Evolutionary conservation across 2,329 filamentous ascomycete species (phyloP).

Genomic region (Salinomyces thailandicus): DNA sequence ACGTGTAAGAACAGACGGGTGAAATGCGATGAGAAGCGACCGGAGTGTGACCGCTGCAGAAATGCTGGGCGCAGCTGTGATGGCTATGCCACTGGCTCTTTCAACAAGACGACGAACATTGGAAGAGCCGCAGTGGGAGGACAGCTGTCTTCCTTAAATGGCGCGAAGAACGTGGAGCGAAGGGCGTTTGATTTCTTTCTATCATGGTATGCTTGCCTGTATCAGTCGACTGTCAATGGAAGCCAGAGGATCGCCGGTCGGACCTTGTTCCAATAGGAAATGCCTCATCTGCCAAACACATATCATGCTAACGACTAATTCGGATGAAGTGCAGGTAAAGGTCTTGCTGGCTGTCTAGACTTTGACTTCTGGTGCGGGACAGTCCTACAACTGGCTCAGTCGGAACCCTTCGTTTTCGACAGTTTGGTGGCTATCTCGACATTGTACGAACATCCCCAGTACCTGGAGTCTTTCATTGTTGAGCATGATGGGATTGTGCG

Average conservation of each 20-base stretch:
- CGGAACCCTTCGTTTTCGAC: slow-evolving; percentile 14
- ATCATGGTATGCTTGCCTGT: slow-evolving; percentile 3
- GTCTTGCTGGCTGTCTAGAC: slow-evolving; percentile 14
- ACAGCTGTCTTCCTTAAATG: background rate
- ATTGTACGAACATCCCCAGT: slow-evolving; percentile 15
- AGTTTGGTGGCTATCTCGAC: slow-evolving; percentile 15
- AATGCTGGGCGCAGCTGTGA: slow-evolving; percentile 46
- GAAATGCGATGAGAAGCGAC: slow-evolving; percentile 46
- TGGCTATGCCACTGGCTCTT: slow-evolving; percentile 31
- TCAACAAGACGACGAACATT: background rate
- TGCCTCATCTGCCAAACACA: background rate
- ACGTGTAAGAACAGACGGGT: slow-evolving; percentile 36
- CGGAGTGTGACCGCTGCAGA: slow-evolving; percentile 41
- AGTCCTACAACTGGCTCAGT: slow-evolving; percentile 17
- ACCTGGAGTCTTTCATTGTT: slow-evolving; percentile 8
- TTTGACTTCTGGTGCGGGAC: slow-evolving; percentile 19
- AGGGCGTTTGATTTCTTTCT: slow-evolving; percentile 15
- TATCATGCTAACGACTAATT: background rate
- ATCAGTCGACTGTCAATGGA: background rate
- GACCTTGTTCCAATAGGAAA: no score
- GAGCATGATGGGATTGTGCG: background rate
- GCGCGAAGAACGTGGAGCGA: slow-evolving; percentile 2
- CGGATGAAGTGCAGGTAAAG: slow-evolving; percentile 7
- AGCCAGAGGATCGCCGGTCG: background rate
- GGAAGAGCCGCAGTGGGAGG: background rate